Base-by-base conservation (phyloP, 139 green algal genomes). In the Auxenochlorella pyrenoidosa region DNA sequence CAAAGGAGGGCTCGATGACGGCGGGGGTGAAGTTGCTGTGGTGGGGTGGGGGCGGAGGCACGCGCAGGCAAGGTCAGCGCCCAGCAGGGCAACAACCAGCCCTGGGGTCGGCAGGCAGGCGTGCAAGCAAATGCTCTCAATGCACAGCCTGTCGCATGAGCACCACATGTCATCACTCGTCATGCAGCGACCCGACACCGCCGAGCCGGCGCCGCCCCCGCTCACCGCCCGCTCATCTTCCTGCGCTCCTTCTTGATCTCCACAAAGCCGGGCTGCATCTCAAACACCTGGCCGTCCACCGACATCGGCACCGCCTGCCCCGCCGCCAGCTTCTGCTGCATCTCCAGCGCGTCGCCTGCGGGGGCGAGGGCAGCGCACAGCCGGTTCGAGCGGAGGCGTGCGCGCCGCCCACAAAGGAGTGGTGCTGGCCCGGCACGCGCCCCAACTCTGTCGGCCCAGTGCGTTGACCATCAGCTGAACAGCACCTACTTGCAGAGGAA, bases 1-100 rank as follows among this genome's bases (percentile, higher is more conserved):
- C 98, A 86, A 99, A 99, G 1, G 98, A 99, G 24, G 98, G 98
- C 94, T 99, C 98, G 72, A 99, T 99, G 38, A 99, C 98, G 40
- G 88, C 95, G 3, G 98, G 98, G 28, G 93, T 97, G 93, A 97
- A 98, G 75, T 89, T 96, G 72, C 93, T 92, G 86, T 94, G 58
- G 26, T 22, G 28, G 34, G 12, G 22, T 8, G 41, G 63, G 63
- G 26, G 28, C 4, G 21, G 26, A 34, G 2, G 63, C 70, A 63
- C 16, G 18, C 54, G 22, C 13, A 63, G 54, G 54, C 54, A 22
- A 54, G 47, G 47, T 54, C 47, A n/a, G n/a, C n/a, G n/a, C n/a
- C n/a, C n/a, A n/a, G n/a, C n/a, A n/a, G n/a, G n/a, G n/a, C n/a
- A 54, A 54, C 47, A 54, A 10, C 47, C 47, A 54, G 47, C 47